Conservation (phyloP, 495 filamentous ascomycete genomes). For the Gamarada debralockiae region DNA sequence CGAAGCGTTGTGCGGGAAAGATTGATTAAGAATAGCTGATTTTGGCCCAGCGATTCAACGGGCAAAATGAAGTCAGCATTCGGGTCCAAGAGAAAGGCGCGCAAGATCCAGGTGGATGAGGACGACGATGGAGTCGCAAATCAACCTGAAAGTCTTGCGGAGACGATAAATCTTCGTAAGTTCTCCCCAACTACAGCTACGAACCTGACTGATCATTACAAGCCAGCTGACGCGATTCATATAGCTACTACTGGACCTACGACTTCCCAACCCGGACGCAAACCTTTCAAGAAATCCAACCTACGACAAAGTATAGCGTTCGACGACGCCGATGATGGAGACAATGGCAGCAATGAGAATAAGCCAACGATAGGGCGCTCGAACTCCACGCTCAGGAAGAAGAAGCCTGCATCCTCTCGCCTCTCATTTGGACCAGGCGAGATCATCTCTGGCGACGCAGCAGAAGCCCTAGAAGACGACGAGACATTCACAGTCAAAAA, state of each 20-base stretch:
- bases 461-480: constrained; percentile 37
- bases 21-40: not conserved
- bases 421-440: constrained; percentile 72
- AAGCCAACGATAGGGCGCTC: constrained; percentile 34
- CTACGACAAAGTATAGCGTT: constrained; percentile 46
- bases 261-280: constrained; percentile 17
- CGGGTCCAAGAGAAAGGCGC: constrained; percentile 64
- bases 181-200: constrained; percentile 5
- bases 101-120: constrained; percentile 67
- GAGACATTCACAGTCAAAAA: constrained; percentile 68
- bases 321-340: constrained; percentile 6
- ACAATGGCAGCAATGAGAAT: constrained; percentile 29
- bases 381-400: constrained; percentile 50
- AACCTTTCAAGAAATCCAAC: constrained; percentile 45
- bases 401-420: constrained; percentile 59
- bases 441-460: constrained; percentile 49
- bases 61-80: constrained; percentile 59
- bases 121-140: constrained; percentile 46
- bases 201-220: constrained; percentile 21
- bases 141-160: not conserved
- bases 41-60: not conserved
- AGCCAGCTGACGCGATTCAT: constrained; percentile 19
- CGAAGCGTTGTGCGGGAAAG: too few species aligned
- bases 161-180: constrained; percentile 20
- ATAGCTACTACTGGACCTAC: constrained; percentile 6